These are phyloP conservation scores for Crithidia brevicula DNA, from an alignment of 208 protist genomes.

Conservation along the genomic window DNA sequence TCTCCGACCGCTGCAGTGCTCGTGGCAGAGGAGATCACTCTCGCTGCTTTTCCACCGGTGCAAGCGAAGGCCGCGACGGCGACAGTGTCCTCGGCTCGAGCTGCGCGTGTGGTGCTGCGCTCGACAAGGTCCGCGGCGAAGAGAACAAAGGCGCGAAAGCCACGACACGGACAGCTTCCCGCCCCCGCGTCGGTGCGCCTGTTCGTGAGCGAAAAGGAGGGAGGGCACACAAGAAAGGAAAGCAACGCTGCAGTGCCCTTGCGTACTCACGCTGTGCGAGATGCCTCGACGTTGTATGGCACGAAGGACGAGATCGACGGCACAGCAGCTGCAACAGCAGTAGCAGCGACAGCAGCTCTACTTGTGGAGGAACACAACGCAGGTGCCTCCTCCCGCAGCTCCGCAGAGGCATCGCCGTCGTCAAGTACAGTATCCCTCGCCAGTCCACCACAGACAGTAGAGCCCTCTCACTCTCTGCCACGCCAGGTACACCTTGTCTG, in stretches of 20 bases:
- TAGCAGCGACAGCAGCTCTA: not conserved
- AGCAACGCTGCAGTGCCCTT: too few species aligned
- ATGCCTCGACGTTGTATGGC: too few species aligned
- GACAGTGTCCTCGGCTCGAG: not conserved
- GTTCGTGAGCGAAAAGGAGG: not conserved
- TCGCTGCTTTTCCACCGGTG: too few species aligned
- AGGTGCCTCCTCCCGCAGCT: constrained; percentile 1
- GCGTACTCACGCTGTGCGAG: too few species aligned
- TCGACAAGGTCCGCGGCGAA: not conserved
- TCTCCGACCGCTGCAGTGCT: too few species aligned
- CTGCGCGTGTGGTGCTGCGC: constrained; percentile 1
- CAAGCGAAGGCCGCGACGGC: not conserved
- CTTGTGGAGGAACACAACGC: too few species aligned
- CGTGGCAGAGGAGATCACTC: too few species aligned
- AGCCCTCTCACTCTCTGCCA: not conserved
- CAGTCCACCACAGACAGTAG: not conserved
- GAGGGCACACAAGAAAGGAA: too few species aligned
- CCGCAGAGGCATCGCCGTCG: not conserved
- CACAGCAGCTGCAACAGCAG: not conserved
- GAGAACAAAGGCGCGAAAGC: not conserved
- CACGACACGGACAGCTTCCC: not conserved
- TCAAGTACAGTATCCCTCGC: not conserved
- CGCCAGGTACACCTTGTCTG: not conserved
- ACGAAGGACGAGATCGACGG: not conserved
- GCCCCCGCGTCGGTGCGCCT: constrained; percentile 1